Evolutionary conservation across 2,329 filamentous ascomycete genomes (phyloP).

Genomic region (Chaetomium olivaceum): DNA sequence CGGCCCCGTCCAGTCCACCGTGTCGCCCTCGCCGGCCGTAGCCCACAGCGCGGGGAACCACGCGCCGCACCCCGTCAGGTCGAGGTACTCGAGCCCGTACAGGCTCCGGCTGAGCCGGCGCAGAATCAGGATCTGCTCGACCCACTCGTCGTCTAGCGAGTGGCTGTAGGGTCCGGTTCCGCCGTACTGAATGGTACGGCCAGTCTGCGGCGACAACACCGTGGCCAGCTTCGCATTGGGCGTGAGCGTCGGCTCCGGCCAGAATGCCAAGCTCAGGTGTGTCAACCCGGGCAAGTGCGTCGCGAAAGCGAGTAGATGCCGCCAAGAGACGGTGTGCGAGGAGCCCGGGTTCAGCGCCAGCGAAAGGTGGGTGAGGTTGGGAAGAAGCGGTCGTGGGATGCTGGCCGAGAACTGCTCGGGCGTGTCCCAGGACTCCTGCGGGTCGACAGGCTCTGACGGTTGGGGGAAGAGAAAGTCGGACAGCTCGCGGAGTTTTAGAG

Average conservation of each 20-base stretch:
- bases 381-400: constrained; percentile 48
- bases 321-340: constrained; percentile 51
- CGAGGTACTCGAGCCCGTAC: constrained; percentile 61
- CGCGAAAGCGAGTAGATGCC: constrained; percentile 57
- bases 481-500: constrained; percentile 55
- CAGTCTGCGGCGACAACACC: constrained; percentile 46
- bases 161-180: constrained; percentile 61
- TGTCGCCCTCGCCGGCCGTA: constrained; percentile 38
- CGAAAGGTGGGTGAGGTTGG: constrained; percentile 62
- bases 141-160: constrained; percentile 59
- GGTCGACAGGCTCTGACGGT: constrained; percentile 24
- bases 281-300: constrained; percentile 55
- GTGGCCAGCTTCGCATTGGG: constrained; percentile 53
- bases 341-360: constrained; percentile 46
- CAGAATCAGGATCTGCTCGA: constrained; percentile 58
- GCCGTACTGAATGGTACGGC: constrained; percentile 51
- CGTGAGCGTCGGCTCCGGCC: constrained; percentile 61
- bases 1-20: constrained; percentile 54
- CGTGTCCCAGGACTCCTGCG: constrained; percentile 57
- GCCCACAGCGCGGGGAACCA: constrained; percentile 55
- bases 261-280: constrained; percentile 62
- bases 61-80: constrained; percentile 58
- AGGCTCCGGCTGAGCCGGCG: constrained; percentile 55
- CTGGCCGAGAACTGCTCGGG: constrained; percentile 32
- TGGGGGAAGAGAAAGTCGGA: constrained; percentile 51